Percentiles rank a stretch among this genome's conserved stretches.
Conservation (phyloP, 2,329 filamentous ascomycete genomes). For the Hymenoscyphus repandus region DNA sequence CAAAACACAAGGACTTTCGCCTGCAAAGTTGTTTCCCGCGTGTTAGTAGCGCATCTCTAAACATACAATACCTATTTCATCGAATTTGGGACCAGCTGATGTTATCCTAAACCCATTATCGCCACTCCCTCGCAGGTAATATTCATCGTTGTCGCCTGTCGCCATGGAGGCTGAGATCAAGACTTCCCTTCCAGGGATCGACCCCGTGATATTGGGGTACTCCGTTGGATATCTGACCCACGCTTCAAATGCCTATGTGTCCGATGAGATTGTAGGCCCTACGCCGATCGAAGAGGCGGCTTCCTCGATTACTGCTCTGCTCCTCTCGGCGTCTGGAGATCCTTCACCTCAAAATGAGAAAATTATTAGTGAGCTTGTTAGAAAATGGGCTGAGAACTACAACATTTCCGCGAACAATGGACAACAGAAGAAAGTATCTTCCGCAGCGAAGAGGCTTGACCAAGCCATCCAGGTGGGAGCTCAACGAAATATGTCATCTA, state of each 20-base stretch:
- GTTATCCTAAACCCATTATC: neutral
- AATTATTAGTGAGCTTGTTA: conserved; percentile 76
- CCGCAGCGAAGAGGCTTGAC: conserved; percentile 78
- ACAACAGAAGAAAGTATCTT: conserved; percentile 64
- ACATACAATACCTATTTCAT: too few species aligned
- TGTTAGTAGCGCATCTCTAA: too few species aligned
- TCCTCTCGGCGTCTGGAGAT: conserved; percentile 89
- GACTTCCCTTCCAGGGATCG: conserved; percentile 77
- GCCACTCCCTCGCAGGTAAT: neutral
- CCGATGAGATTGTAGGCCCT: conserved; percentile 65
- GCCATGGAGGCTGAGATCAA: conserved; percentile 84
- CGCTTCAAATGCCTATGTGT: conserved; percentile 77
- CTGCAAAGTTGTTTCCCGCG: too few species aligned
- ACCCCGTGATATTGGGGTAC: conserved; percentile 85
- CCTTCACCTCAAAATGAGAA: conserved; percentile 66
- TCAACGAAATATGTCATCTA: conserved; percentile 94
- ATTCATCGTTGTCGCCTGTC: neutral
- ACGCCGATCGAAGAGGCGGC: conserved; percentile 84
- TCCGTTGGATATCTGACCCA: conserved; percentile 92
- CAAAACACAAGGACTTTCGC: neutral
- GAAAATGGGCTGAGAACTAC: conserved; percentile 83
- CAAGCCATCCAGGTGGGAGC: conserved; percentile 93
- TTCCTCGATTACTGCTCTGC: conserved; percentile 75
- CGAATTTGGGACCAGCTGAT: too few species aligned
- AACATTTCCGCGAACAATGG: conserved; percentile 62